Evolutionary conservation across 2,329 filamentous ascomycete genomes (phyloP).

Genomic region (Talaromyces sp.): DNA sequence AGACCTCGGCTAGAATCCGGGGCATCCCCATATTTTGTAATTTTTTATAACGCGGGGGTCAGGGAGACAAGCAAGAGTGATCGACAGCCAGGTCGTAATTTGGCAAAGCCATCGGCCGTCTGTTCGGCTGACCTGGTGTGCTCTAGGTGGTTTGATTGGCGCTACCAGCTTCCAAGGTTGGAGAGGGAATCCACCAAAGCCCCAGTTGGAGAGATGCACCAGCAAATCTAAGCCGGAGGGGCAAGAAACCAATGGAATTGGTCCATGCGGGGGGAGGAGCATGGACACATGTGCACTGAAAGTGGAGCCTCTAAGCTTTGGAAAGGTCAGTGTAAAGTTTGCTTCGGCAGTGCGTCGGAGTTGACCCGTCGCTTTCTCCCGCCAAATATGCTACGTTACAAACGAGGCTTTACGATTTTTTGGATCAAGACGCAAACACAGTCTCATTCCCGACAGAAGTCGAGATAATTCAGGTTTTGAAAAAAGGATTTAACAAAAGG

Average conservation of each 20-base stretch:
- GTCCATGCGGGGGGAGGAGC: not conserved
- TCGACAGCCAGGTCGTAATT: conserved; percentile 2
- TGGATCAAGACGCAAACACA: too few relatives aligned
- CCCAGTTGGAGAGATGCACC: not conserved
- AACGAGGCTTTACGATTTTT: too few relatives aligned
- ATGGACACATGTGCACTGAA: not conserved
- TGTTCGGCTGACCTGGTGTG: not conserved
- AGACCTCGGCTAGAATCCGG: not conserved
- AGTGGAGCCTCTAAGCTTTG: not conserved
- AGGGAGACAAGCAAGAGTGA: not conserved
- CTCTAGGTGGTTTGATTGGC: not conserved
- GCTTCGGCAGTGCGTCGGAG: too few relatives aligned
- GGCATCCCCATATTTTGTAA: conserved; percentile 2
- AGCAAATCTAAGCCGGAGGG: not conserved
- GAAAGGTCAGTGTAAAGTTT: too few relatives aligned
- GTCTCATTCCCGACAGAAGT: too few relatives aligned
- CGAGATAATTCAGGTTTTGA: too few relatives aligned
- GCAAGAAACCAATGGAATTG: not conserved
- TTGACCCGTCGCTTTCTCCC: too few relatives aligned
- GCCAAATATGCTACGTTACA: too few relatives aligned
- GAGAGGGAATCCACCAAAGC: not conserved
- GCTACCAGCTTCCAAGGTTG: not conserved
- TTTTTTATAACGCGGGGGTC: conserved; percentile 2
- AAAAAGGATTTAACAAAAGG: too few relatives aligned
- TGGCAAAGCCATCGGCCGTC: not conserved